phyloP scores from a whole-genome alignment of 2,329 filamentous ascomycete species.

The Botrytis deweyae region DNA sequence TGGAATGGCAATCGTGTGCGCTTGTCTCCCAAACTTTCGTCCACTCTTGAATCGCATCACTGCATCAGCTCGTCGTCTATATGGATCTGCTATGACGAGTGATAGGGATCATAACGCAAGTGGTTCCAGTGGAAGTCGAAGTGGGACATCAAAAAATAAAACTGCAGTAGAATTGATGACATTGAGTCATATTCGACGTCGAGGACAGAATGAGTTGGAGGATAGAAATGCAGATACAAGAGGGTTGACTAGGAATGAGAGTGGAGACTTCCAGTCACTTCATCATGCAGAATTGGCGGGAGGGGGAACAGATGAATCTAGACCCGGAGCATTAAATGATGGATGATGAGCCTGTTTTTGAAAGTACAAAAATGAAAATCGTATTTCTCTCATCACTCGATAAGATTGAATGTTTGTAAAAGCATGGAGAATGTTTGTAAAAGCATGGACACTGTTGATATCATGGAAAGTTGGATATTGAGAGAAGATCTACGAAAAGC shows the following conservation, averaged over 20 bases:
- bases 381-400: not conserved
- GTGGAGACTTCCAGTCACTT: slow-evolving; percentile 3
- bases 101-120: not conserved
- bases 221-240: slow-evolving; percentile 14
- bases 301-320: not conserved
- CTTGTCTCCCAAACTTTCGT: slow-evolving; percentile 24
- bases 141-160: slow-evolving; percentile 11
- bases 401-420: not conserved
- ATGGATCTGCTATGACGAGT: slow-evolving; percentile 12
- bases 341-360: not conserved
- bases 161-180: not conserved
- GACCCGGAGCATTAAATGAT: not conserved
- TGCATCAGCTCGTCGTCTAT: slow-evolving; percentile 11
- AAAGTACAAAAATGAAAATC: not conserved
- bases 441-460: not conserved
- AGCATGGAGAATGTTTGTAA: not conserved
- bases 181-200: not conserved
- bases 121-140: slow-evolving; percentile 5
- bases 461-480: not conserved
- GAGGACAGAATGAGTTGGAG: not conserved
- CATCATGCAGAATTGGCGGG: not conserved
- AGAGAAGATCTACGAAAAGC: not conserved
- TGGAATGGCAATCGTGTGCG: slow-evolving; percentile 25
- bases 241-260: slow-evolving; percentile 8
- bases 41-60: slow-evolving; percentile 22